Conservation (phyloP, 116 monocot genomes). For the Cymodocea nodosa region DNA sequence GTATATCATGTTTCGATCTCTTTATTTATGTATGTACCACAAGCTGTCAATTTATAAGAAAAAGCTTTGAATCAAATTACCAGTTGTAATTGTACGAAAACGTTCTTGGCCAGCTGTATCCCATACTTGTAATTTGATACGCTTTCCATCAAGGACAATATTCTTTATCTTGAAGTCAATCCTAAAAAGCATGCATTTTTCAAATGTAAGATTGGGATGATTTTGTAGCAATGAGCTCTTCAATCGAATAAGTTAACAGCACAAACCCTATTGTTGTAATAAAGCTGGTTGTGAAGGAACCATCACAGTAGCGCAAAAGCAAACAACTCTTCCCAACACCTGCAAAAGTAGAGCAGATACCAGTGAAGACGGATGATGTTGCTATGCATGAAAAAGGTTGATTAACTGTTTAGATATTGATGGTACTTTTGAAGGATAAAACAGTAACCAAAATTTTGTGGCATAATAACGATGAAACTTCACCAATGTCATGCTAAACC, state of each 20-base stretch:
- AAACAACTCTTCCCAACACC: slow-evolving; percentile 97
- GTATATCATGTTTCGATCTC: neutral
- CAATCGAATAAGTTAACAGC: neutral
- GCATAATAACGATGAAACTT: neutral
- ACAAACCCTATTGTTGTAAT: slow-evolving; percentile 87
- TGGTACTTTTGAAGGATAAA: no score
- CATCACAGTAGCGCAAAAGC: slow-evolving; percentile 81
- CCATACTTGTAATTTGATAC: slow-evolving; percentile 85
- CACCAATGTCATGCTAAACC: no score
- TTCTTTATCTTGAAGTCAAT: slow-evolving; percentile 90
- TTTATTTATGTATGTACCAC: neutral
- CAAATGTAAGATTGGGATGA: neutral
- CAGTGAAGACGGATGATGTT: no score
- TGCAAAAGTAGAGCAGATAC: slow-evolving; percentile 4
- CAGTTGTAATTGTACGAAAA: slow-evolving; percentile 78
- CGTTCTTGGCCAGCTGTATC: slow-evolving; percentile 89
- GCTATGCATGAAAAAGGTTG: no score
- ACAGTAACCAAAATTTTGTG: neutral
- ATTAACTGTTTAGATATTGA: no score
- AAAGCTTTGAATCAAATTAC: slow-evolving; percentile 16
- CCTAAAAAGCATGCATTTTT: slow-evolving; percentile 8
- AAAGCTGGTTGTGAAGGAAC: slow-evolving; percentile 88
- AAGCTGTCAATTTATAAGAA: neutral
- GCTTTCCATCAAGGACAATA: slow-evolving; percentile 71
- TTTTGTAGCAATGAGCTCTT: no score